Base-by-base conservation (phyloP, 2,329 filamentous ascomycete species). In the Plenodomus lindquistii region DNA sequence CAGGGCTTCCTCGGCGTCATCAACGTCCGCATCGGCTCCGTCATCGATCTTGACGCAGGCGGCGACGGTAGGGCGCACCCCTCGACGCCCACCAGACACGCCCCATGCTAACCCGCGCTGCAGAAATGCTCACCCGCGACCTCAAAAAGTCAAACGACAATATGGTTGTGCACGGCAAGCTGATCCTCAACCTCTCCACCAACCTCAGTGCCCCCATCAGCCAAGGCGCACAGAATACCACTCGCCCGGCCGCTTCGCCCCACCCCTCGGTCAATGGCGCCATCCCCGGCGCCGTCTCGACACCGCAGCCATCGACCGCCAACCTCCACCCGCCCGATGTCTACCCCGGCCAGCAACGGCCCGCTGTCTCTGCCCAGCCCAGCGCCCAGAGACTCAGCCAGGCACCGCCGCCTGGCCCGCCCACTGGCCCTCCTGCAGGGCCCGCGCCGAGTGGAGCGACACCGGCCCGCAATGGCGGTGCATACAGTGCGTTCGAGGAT, bases 101-200 rank as follows among this genome's bases (percentile, higher is more conserved):
- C 50, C 13, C n/a, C n/a, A n/a, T n/a, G 63, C 65, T 67, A 48
- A 72, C 63, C 39, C 37, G 44, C 29, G 44, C 20, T 18, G 8
- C 60, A 85, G 92, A 97, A 77, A 99, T 97, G 93, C 89, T 99
- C 69, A 97, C 94, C 42, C 82, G 91, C 60, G 94, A 99, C 72
- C 81, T 99, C 27, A 97, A 97, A 72, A 97, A 97, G 75, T 97
- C 94, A 5, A 97, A 91, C 51, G 94, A 99, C 72, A 97, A 97
- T 70, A 85, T 99, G 40, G 91, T 97, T 47, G 94, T 99, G 27
- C 92, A 99, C 70, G 94, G 94, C 55, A 97, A 97, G 75, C 84
- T 99, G 46, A 99, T 99, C 64, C 85, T 99, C 55, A 97, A 96
- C 71, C 79, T 99, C 11, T 97, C 93, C 10, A 97, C 93, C 42